Percentiles rank a stretch among this genome's conserved stretches.
These are phyloP conservation scores for Fusarium udum DNA, from an alignment of 2,329 filamentous ascomycete genomes.

Conservation along the genomic window DNA sequence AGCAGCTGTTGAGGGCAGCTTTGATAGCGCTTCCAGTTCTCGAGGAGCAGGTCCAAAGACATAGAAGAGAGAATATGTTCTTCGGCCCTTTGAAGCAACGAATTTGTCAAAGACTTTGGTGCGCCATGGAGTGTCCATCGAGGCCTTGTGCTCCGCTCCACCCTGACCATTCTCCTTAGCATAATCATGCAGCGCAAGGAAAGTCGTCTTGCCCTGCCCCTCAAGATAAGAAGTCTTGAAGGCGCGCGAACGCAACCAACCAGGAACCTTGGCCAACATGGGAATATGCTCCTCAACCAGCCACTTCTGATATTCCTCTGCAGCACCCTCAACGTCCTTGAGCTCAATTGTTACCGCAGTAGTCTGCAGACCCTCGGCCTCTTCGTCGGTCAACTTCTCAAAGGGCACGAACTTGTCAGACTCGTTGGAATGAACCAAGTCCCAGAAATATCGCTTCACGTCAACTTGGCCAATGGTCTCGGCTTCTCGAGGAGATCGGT, in stretches of 20 bases:
- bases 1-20: conserved; percentile 55
- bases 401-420: conserved; percentile 66
- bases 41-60: conserved; percentile 80
- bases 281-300: conserved; percentile 78
- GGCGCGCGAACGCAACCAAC: conserved; percentile 79
- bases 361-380: conserved; percentile 68
- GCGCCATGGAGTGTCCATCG: conserved; percentile 70
- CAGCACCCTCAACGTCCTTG: conserved; percentile 58
- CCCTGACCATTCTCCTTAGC: conserved; percentile 71
- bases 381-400: conserved; percentile 67
- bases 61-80: conserved; percentile 78
- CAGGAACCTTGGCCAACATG: conserved; percentile 77
- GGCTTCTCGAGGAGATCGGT: conserved; percentile 63
- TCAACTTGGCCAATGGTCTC: conserved; percentile 65
- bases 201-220: conserved; percentile 59
- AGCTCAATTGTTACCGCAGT: conserved; percentile 69
- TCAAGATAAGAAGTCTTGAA: conserved; percentile 75
- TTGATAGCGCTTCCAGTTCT: conserved; percentile 68
- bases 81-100: conserved; percentile 64
- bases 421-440: conserved; percentile 67
- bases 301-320: conserved; percentile 71
- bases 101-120: conserved; percentile 67
- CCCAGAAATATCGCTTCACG: conserved; percentile 77
- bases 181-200: conserved; percentile 78
- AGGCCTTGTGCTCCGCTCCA: conserved; percentile 70